These are phyloP conservation scores for Polychytrium aggregatum DNA, from an alignment of 192 early-diverging fungal genomes.

Conservation along the genomic window DNA sequence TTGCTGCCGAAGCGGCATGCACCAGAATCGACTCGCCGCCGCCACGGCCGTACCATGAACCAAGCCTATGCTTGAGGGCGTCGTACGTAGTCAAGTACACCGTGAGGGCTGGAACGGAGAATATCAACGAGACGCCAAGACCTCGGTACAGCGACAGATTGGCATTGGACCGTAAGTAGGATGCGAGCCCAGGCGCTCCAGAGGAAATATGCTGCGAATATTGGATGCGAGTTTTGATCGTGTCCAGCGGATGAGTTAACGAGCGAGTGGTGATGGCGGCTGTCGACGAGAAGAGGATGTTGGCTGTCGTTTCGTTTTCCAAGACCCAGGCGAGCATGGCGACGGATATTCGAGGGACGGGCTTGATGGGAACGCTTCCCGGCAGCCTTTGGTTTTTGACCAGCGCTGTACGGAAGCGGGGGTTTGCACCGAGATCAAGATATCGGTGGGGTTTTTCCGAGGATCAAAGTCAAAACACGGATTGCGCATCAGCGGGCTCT, in stretches of 20 bases:
- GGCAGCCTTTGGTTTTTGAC: too few species aligned
- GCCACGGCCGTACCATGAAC: conserved; percentile 2
- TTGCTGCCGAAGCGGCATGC: conserved; percentile 42
- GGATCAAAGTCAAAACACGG: too few species aligned
- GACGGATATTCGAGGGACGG: too few species aligned
- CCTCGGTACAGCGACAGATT: conserved; percentile 46
- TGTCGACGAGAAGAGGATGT: conserved; percentile 19
- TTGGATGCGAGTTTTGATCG: conserved; percentile 62
- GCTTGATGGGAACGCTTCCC: too few species aligned
- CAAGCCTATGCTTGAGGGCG: conserved; percentile 33
- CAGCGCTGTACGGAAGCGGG: too few species aligned
- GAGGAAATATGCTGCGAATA: too few species aligned
- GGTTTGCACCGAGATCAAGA: too few species aligned
- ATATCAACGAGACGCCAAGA: conserved; percentile 49
- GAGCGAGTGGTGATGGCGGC: conserved; percentile 49
- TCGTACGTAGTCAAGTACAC: conserved; percentile 66
- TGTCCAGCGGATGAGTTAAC: conserved; percentile 66
- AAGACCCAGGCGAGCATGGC: too few species aligned
- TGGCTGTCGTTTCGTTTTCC: background rate
- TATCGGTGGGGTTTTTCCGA: too few species aligned
- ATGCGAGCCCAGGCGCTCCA: too few species aligned
- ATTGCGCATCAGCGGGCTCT: too few species aligned
- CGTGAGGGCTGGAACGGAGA: conserved; percentile 61
- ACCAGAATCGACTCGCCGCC: conserved; percentile 30
- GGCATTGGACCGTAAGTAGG: too few species aligned